Evolutionary conservation across 441 rosid species (phyloP), one percentile per base, ranked within the genome.

Genomic region (Pelargonium fulgidum): DNA sequence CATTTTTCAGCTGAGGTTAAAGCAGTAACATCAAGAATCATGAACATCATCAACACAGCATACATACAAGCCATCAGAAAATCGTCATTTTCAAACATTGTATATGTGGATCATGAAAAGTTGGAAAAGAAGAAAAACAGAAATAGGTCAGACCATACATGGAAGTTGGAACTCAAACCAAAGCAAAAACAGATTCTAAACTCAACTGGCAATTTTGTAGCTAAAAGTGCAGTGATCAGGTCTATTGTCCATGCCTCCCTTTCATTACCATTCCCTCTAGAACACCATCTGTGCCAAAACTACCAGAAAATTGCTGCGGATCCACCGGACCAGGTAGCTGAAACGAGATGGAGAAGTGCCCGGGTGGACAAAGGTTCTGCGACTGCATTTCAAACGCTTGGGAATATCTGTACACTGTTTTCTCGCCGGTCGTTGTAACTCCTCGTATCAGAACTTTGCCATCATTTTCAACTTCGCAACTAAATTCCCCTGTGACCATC

Each of bases 301-400:
- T 80, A 42, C 89, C 90, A 0, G 76, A 69, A 50, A 89, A 79
- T 68, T 83, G 85, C 11, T 73, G 78, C 11, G 82, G 84, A 73
- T 79, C 69, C 48, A 91, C 93, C 3, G 87, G 86, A n/a, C 97
- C 93, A 0, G 95, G 95, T 41, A 91, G 84, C 73, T 58, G 75
- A 68, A 87, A 91, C 1, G 83, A 75, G 67, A 91, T 67, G 0
- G 95, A 81, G 54, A 91, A 91, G 56, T 80, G 81, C 65, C 95
- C 91, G 0, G 93, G 81, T 0, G 85, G 88, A 74, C 85, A 75
- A 33, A 89, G 87, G 79, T 89, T 85, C 64, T 65, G 81, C 0
- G 89, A 74, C 45, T 79, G 80, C 92, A 89, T 85, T 71, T 79
- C 73, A 52, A 91, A 91, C 69, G 70, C 72, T 14, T 80, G 86